Evolutionary conservation across 2,329 filamentous ascomycete genomes (phyloP), one percentile per base, ranked within the genome.

Genomic region (Penicillium sp.): DNA sequence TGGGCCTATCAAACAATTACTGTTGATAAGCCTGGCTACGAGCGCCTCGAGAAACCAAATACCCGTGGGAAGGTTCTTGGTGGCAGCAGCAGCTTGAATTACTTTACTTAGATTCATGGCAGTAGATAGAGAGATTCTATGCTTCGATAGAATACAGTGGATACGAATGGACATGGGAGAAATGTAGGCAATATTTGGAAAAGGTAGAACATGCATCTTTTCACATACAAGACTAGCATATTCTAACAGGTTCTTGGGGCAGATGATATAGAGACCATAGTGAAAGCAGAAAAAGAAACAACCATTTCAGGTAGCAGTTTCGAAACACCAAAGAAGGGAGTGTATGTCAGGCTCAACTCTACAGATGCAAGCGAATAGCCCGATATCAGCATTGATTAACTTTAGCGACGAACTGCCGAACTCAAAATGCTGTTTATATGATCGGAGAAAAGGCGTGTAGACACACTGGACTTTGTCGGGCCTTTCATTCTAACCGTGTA

Each of bases 1-100:
- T 85, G 81, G 82, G 74, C 74, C 0, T 86, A 84, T 70, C 85
- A 85, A 72, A 81, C 80, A 2, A 84, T 80, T 29, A 77, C 85
- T 69, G 78, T 85, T 14, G 45, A 47, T 60, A 76, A 82, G 48
- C 77, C 81, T 2, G 81, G 85, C 58, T 85, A 84, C 61, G 78
- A 79, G 41, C 79, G 82, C n/a, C 73, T 84, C 35, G 82, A 85
- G 65, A 84, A 84, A 71, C 81, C 81, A 36, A 84, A 85, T 63
- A 84, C 82, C 7, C 77, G 82, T 38, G 80, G 83, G n/a, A 82
- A 82, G 19, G 75, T 76, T 1, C 78, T 85, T 0, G 83, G 83
- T 27, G 83, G 83, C 14, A 81, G 78, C 51, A 79, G 76, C 1
- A 79, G 73, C 32, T 66, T 83, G 30, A 86, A 86, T 70, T 86